Conservation (phyloP, 1,139 yeast species). For the Kodamaea ohmeri region DNA sequence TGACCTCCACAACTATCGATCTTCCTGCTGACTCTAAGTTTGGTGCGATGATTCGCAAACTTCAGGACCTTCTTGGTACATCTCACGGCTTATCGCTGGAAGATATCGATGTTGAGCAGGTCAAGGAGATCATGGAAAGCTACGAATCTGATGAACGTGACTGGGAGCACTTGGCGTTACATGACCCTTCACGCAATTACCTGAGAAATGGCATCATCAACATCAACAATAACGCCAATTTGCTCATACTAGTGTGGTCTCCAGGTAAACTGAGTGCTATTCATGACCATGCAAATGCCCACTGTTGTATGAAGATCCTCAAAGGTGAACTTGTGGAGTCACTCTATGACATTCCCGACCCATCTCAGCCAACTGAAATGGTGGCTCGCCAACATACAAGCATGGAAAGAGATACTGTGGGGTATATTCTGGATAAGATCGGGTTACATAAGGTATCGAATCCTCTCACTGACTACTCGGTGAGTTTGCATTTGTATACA, state of each 20-base stretch:
- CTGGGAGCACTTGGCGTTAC: conserved; percentile 60
- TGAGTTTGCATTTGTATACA: conserved; percentile 70
- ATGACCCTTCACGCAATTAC: conserved; percentile 50
- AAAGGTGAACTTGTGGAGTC: conserved; percentile 61
- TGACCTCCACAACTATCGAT: conserved; percentile 12
- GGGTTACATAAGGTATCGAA: conserved; percentile 69
- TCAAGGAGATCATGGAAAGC: conserved; percentile 45
- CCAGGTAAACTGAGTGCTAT: conserved; percentile 66
- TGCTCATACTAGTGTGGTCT: conserved; percentile 68
- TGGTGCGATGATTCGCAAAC: conserved; percentile 29
- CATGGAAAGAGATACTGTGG: conserved; percentile 48
- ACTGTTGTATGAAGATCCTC: conserved; percentile 64
- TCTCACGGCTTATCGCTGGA: conserved; percentile 39
- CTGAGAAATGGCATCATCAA: conserved; percentile 66
- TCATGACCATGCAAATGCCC: conserved; percentile 79
- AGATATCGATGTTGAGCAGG: conserved; percentile 55
- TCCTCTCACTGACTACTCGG: conserved; percentile 50
- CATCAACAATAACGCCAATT: conserved; percentile 66
- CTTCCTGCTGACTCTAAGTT: conserved; percentile 23
- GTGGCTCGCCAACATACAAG: conserved; percentile 32
- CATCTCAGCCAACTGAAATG: conserved; percentile 28
- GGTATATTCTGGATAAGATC: conserved; percentile 64
- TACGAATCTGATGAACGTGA: conserved; percentile 51
- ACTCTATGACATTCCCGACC: conserved; percentile 51
- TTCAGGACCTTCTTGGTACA: conserved; percentile 32